Evolutionary conservation across 208 protist genomes (phyloP), one percentile per base, ranked within the genome.

Genomic region (Trypanosoma avium): DNA sequence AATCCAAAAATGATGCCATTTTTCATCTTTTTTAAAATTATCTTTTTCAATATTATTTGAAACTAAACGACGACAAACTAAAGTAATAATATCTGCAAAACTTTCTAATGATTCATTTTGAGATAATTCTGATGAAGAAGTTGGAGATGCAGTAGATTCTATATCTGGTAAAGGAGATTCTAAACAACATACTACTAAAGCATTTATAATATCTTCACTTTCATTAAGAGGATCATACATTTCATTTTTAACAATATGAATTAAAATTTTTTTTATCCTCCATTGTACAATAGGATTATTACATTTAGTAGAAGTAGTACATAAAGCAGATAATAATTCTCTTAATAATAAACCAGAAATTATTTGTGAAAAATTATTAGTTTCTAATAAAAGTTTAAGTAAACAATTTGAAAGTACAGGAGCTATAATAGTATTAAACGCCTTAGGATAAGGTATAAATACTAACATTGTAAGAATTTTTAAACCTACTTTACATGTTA

Each of bases 1-100:
- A 42, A 84, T 55, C 88, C 88, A 94, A 66, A 73, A 48, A 0
- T 17, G 54, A 24, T 63, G 70, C 64, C 73, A 81, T 17, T 63
- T 54, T 3, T 47, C 48, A 7, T 21, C 15, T 36, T 50, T 12
- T 22, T 15, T 45, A 15, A 9, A 0, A 3, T 15, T 29, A 30
- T 7, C 17, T 49, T 21, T 17, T 40, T n/a, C 26, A 21, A 2
- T 46, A 10, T 63, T 19, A 15, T 12, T 30, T 2, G 30, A n/a
- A 0, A 43, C 64, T n/a, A 70, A 35, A 38, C 55, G 64, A 42
- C 47, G 55, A 33, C 56, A 70, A 29, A 63, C 13, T n/a, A 32
- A 17, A 7, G 47, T 54, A 22, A 70, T 10, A 32, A 22, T 58
- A 30, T 57, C 47, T 13, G 47, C 47, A 69, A 70, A 49, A 48